These are phyloP conservation scores for Lentinula edodes DNA, from an alignment of 768 basidiomycete species.

Conservation along the genomic window DNA sequence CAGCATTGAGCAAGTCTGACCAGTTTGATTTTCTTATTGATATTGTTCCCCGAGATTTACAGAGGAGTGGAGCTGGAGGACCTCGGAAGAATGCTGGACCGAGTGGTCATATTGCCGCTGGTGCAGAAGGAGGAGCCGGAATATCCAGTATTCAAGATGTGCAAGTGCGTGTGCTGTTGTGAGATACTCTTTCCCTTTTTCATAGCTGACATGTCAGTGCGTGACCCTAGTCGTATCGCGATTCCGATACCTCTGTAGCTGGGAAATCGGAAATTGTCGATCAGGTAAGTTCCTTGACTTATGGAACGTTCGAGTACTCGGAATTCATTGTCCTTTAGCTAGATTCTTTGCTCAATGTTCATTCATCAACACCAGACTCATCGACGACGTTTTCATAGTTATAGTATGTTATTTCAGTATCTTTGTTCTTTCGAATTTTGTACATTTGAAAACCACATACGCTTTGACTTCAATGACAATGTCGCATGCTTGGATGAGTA, in stretches of 20 bases:
- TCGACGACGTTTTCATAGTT: not conserved
- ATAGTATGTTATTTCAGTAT: not conserved
- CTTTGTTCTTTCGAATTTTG: not conserved
- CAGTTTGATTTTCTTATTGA: slow-evolving; percentile 98
- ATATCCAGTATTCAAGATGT: not conserved
- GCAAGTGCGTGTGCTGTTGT: not conserved
- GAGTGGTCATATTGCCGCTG: not conserved
- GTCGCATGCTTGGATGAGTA: no score
- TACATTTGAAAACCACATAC: no score
- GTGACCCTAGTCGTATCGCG: not conserved
- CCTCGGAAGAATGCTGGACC: slow-evolving; percentile 16
- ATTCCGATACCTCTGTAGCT: not conserved
- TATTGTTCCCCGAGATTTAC: slow-evolving; percentile 85
- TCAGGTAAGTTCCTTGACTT: not conserved
- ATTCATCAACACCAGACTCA: slow-evolving; percentile 4
- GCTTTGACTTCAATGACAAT: no score
- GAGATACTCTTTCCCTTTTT: not conserved
- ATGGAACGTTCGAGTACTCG: not conserved
- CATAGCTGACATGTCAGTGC: not conserved
- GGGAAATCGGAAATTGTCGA: slow-evolving; percentile 6
- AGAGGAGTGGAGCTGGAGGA: slow-evolving; percentile 24
- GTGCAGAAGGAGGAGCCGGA: not conserved
- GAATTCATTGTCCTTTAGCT: not conserved
- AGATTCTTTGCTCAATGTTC: slow-evolving; percentile 1
- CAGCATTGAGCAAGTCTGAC: slow-evolving; percentile 87